Evolutionary conservation across 2,329 filamentous ascomycete genomes (phyloP), one percentile per base, ranked within the genome.

Genomic region (Spiromastix sp.): DNA sequence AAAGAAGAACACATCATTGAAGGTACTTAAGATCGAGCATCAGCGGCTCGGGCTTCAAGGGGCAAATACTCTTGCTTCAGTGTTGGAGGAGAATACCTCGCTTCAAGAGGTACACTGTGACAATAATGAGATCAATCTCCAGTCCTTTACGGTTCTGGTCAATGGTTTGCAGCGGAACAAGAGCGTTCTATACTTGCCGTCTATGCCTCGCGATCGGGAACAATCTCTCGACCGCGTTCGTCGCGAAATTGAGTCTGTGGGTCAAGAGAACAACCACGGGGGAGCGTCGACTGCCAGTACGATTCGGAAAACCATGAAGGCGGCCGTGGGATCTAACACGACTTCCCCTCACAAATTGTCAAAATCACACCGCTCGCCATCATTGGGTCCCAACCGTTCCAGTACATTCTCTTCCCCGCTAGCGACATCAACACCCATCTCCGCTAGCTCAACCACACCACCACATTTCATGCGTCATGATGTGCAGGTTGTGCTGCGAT

Each of bases 51-150:
- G 79, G 3, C 54, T 81, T 15, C 76, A 79, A 55, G 79, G 79
- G 20, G 79, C 79, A 3, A 81, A 73, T 48, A 80, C 77, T 0
- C 62, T 84, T 22, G 74, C 79, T 2, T 77, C 79, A 12, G 78
- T 84, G 11, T 59, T 84, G 22, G 74, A 79, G 47, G 67, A 67
- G 41, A 84, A 84, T 47, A 64, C 56, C 2, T 72, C 70, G 1
- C 59, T 85, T 4, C 66, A 70, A 17, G 74, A 83, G 50, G 65
- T 85, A 4, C 68, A 81, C 46, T 84, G 79, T 53, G 78, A 80
- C 42, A 76, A 80, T 52, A 85, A 85, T 48, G 74, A 77, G 36
- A 80, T 82, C 37, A 77, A 77, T 30, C 63, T 82, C n/a, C 74
- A 79, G 43, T 78, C 76, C 2, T 78, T 81, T 43, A 81, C 77